Evolutionary conservation across 225 moss, liverwort and hornwort genomes (phyloP).

Genomic region (Neckera pumila): DNA sequence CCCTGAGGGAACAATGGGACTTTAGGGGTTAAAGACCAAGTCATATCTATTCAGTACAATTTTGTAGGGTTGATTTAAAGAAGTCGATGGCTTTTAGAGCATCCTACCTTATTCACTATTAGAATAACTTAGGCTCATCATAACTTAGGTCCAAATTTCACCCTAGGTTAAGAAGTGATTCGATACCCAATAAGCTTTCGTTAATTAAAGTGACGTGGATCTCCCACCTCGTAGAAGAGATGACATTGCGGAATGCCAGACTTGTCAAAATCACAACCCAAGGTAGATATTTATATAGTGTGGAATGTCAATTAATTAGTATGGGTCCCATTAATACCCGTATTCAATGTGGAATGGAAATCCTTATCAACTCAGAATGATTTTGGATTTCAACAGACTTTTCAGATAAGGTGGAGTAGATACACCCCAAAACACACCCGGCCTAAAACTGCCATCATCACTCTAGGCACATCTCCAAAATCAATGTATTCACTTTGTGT

Average conservation of each 20-base stretch:
- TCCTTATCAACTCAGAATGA: neutral
- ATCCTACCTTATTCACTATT: neutral
- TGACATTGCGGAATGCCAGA: neutral
- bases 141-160: neutral
- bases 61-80: too few relatives aligned
- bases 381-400: neutral
- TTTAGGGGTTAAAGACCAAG: too few relatives aligned
- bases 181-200: neutral
- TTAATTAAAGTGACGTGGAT: neutral
- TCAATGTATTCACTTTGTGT: too few relatives aligned
- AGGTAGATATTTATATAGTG: too few relatives aligned
- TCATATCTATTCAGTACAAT: too few relatives aligned
- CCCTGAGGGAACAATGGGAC: too few relatives aligned
- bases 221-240: neutral
- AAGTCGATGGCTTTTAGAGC: too few relatives aligned
- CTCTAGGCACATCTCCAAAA: too few relatives aligned
- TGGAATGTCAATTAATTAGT: too few relatives aligned
- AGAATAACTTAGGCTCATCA: neutral
- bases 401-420: neutral
- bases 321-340: too few relatives aligned
- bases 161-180: neutral
- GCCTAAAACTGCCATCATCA: too few relatives aligned
- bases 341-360: neutral
- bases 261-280: neutral
- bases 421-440: neutral